phyloP scores from a whole-genome alignment of 352 stramenopile genomes.

The Globisporangium abappressorium region DNA sequence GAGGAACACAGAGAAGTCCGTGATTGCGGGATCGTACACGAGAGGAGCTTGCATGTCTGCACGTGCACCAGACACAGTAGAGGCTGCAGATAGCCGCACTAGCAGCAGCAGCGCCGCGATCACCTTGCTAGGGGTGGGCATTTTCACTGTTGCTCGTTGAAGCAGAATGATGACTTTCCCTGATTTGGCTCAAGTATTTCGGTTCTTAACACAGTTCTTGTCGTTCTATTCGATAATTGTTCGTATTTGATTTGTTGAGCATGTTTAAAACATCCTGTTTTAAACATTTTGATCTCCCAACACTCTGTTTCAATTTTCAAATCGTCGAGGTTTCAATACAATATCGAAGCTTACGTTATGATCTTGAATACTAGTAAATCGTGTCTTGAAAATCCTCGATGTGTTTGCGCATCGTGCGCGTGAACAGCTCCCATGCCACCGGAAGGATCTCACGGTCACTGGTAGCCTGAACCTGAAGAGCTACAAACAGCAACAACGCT shows the following conservation, averaged over 20 bases:
- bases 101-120: not conserved
- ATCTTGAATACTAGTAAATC: not conserved
- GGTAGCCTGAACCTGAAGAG: not conserved
- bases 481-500: not conserved
- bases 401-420: not conserved
- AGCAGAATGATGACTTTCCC: not conserved
- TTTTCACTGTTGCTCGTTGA: not conserved
- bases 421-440: not conserved
- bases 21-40: conserved; percentile 18
- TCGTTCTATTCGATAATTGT: no score
- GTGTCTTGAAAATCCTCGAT: not conserved
- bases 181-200: not conserved
- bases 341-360: not conserved
- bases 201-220: not conserved
- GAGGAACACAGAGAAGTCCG: conserved; percentile 1
- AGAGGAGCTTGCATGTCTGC: not conserved
- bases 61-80: not conserved
- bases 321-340: not conserved
- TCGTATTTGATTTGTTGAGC: no score
- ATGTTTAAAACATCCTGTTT: not conserved
- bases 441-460: conserved; percentile 20
- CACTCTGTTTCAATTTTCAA: not conserved
- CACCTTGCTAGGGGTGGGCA: not conserved
- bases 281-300: not conserved
- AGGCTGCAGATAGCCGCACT: not conserved